A percentile compares a stretch with the other conserved stretches of the same genome.
Conservation (phyloP, 2,329 filamentous ascomycete genomes). For the Penicillium sp. region DNA sequence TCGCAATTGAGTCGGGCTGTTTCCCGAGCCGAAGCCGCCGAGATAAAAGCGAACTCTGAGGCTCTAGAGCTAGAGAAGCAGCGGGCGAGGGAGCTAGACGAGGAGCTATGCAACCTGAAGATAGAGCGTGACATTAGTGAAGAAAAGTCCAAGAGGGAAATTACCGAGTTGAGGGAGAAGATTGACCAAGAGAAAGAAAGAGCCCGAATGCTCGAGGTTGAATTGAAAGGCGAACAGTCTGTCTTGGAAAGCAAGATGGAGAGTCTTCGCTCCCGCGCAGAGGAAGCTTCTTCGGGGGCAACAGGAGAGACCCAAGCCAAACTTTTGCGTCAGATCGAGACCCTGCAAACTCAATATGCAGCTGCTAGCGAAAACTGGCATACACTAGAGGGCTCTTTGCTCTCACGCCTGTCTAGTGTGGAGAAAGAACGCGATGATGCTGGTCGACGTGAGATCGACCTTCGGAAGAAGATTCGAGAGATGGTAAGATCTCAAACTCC, state of each 20-base stretch:
- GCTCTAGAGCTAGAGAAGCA: slow-evolving; percentile 65
- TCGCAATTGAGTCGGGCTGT: slow-evolving; percentile 66
- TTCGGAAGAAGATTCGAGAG: slow-evolving; percentile 86
- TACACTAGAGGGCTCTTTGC: slow-evolving; percentile 82
- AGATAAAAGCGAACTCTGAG: slow-evolving; percentile 64
- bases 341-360: slow-evolving; percentile 89
- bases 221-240: slow-evolving; percentile 73
- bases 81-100: slow-evolving; percentile 54
- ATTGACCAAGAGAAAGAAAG: slow-evolving; percentile 70
- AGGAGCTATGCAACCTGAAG: slow-evolving; percentile 62
- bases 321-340: slow-evolving; percentile 89
- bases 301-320: slow-evolving; percentile 84
- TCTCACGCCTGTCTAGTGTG: slow-evolving; percentile 70
- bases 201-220: slow-evolving; percentile 65
- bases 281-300: slow-evolving; percentile 82
- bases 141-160: slow-evolving; percentile 67
- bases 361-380: slow-evolving; percentile 97
- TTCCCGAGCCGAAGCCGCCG: slow-evolving; percentile 64
- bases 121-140: slow-evolving; percentile 74
- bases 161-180: slow-evolving; percentile 70
- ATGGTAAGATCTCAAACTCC: slow-evolving; percentile 55
- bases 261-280: slow-evolving; percentile 75
- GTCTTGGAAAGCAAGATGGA: slow-evolving; percentile 87
- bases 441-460: slow-evolving; percentile 75
- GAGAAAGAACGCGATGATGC: slow-evolving; percentile 92